Conservation (phyloP, 1,284 basidiomycete species). For the Sporisorium reilianum region DNA sequence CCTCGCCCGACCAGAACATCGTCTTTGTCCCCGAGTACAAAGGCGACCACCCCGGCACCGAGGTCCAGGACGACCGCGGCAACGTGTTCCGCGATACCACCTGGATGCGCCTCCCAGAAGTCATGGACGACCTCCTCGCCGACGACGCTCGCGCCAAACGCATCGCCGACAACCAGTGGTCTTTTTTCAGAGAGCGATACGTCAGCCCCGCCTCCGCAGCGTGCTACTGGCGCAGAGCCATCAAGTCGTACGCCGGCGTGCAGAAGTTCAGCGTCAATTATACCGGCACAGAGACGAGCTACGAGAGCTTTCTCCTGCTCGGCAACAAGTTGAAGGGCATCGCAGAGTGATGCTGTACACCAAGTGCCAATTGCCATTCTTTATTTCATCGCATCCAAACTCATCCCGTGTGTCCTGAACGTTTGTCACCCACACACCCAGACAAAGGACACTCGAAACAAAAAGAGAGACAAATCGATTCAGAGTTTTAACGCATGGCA, state of each 20-base stretch:
- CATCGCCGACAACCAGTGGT: conserved; percentile 64
- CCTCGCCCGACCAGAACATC: conserved; percentile 65
- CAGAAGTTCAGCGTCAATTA: conserved; percentile 54
- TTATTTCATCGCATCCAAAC: too few relatives aligned
- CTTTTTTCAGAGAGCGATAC: conserved; percentile 60
- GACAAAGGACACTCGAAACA: background rate
- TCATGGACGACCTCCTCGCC: conserved; percentile 55
- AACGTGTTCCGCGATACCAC: conserved; percentile 38
- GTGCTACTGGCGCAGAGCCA: conserved; percentile 62
- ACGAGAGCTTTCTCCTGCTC: conserved; percentile 56
- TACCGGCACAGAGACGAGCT: conserved; percentile 60
- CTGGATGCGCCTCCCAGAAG: conserved; percentile 60
- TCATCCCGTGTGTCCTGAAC: too few relatives aligned
- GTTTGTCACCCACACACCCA: background rate
- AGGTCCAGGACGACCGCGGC: conserved; percentile 50
- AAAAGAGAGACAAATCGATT: background rate
- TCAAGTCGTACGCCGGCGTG: conserved; percentile 41
- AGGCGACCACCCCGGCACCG: conserved; percentile 25
- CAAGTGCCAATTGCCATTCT: too few relatives aligned
- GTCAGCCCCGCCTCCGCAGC: conserved; percentile 53
- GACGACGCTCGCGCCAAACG: conserved; percentile 53
- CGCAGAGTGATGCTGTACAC: conserved; percentile 4
- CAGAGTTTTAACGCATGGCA: too few relatives aligned
- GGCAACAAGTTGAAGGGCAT: conserved; percentile 45
- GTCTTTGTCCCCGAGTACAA: conserved; percentile 58